phyloP scores from a whole-genome alignment of 2,329 filamentous ascomycete genomes.

The Botrytis squamosa region DNA sequence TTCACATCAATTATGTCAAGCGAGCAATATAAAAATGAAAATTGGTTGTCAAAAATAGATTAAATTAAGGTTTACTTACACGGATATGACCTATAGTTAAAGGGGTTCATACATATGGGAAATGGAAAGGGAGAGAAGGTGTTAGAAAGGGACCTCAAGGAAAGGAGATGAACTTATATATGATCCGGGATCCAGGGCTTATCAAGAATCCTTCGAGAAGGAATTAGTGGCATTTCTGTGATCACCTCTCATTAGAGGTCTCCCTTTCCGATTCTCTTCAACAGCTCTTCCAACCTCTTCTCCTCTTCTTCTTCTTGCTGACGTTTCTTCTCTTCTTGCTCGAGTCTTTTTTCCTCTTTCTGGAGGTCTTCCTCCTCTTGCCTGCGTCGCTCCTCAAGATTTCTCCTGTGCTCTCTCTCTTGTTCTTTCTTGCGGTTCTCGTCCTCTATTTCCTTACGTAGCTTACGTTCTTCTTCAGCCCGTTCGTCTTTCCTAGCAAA shows the following conservation, averaged over 20 bases:
- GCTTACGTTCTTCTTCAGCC: background rate
- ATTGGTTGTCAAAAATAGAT: background rate
- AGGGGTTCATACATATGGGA: background rate
- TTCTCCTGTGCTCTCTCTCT: background rate
- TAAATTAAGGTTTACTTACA: background rate
- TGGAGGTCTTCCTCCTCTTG: background rate
- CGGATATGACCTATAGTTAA: background rate
- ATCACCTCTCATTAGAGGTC: no score
- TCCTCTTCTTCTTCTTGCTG: background rate
- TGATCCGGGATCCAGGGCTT: no score
- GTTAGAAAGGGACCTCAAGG: background rate
- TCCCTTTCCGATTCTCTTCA: background rate
- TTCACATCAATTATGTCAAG: background rate
- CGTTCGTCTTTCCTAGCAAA: background rate
- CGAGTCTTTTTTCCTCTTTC: background rate
- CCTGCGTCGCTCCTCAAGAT: background rate
- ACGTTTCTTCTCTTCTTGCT: background rate
- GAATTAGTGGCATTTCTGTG: no score
- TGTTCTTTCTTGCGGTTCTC: background rate
- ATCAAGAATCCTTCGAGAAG: background rate
- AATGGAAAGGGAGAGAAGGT: background rate
- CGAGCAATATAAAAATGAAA: background rate
- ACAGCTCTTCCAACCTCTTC: background rate
- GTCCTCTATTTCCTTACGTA: background rate
- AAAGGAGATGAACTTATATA: background rate